A percentile compares a stretch with the other conserved stretches of the same genome.
Conservation (phyloP, 306 rosid genomes). For the Vicia sativa region DNA sequence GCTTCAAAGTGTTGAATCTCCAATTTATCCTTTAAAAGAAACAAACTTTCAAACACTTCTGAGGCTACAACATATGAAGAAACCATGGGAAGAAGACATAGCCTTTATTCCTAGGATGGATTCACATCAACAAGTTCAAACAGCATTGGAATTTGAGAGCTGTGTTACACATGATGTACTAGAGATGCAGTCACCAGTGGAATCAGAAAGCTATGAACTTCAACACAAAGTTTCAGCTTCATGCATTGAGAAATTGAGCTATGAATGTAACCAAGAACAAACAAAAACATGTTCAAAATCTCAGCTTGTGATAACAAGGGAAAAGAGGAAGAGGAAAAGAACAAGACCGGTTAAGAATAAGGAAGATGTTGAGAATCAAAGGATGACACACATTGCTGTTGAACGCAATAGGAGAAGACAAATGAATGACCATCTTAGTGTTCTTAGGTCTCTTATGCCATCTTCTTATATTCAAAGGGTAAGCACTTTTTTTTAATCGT, state of each 20-base stretch:
- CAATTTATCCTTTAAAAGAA: constrained; percentile 57
- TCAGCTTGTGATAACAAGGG: constrained; percentile 38
- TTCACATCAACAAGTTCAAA: constrained; percentile 42
- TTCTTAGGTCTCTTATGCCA: constrained; percentile 89
- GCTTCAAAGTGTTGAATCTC: constrained; percentile 75
- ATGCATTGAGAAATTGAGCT: constrained; percentile 47
- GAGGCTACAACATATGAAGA: constrained; percentile 64
- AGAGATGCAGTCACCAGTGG: constrained; percentile 63
- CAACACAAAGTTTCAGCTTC: constrained; percentile 47
- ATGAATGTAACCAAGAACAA: constrained; percentile 51
- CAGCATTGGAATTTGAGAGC: constrained; percentile 62
- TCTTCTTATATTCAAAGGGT: constrained; percentile 81
- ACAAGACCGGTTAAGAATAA: constrained; percentile 71
- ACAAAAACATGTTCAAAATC: constrained; percentile 35
- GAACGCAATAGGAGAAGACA: constrained; percentile 92
- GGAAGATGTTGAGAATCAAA: constrained; percentile 90
- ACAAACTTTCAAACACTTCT: constrained; percentile 73
- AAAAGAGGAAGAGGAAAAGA: constrained; percentile 82
- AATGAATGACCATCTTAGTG: constrained; percentile 95
- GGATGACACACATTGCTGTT: constrained; percentile 96
- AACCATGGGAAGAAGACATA: constrained; percentile 56
- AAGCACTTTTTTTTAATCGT: constrained; percentile 17
- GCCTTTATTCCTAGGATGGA: constrained; percentile 45
- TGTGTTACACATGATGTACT: constrained; percentile 64
- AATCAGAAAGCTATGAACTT: constrained; percentile 62